A percentile compares a stretch with the other conserved stretches of the same genome.
Conservation (phyloP, 768 basidiomycete genomes). For the Neoboletus magnificus region DNA sequence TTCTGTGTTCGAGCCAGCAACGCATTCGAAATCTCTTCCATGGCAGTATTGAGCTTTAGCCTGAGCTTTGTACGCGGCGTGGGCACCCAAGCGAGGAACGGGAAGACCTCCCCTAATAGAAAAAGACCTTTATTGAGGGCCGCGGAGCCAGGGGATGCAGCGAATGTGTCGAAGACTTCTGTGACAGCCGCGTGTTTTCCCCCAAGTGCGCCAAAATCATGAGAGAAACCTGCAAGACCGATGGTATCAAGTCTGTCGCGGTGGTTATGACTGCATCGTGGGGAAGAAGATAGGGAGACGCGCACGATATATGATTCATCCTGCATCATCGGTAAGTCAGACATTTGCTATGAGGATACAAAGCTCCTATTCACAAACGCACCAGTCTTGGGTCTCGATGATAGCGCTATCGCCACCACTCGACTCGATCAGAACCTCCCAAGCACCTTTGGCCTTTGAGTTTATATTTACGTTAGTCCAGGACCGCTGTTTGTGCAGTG, state of each 20-base stretch:
- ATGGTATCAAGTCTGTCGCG: background rate
- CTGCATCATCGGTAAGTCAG: background rate
- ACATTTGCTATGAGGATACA: background rate
- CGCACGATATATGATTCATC: background rate
- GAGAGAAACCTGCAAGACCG: conserved; percentile 9
- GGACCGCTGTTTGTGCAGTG: background rate
- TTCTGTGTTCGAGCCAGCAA: conserved; percentile 36
- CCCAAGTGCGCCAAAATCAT: conserved; percentile 52
- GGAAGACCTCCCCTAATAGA: conserved; percentile 38
- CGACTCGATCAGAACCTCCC: conserved; percentile 25
- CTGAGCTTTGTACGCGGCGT: conserved; percentile 31
- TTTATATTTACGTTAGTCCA: background rate
- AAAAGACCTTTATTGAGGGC: conserved; percentile 29
- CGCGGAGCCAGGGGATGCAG: conserved; percentile 14
- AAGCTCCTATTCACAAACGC: background rate
- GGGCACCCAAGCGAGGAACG: conserved; percentile 35
- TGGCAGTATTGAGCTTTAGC: conserved; percentile 31
- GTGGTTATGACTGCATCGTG: background rate
- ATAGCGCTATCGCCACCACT: conserved; percentile 11
- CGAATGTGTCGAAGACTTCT: conserved; percentile 38
- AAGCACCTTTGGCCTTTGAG: conserved; percentile 7
- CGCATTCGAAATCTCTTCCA: conserved; percentile 38
- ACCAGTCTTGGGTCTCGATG: conserved; percentile 39
- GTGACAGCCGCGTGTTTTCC: conserved; percentile 43
- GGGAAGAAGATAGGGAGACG: background rate